Conservation (phyloP, 2,329 filamentous ascomycete species). For the Aspergillus eucalypticola region DNA sequence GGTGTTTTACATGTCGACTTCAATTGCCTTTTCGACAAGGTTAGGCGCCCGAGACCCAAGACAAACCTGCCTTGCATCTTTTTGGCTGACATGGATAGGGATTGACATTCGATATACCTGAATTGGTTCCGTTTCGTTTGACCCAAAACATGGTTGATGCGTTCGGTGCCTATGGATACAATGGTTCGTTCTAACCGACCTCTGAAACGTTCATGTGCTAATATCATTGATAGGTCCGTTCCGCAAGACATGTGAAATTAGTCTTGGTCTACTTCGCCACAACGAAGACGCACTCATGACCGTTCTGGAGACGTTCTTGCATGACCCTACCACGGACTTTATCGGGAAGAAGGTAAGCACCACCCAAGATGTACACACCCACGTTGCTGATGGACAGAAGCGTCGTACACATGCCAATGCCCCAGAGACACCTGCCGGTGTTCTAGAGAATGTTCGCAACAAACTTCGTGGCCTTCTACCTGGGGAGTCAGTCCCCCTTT, state of each 20-base stretch:
- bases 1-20: conserved; percentile 98
- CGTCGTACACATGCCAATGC: conserved; percentile 55
- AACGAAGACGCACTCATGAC: conserved; percentile 97
- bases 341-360: conserved; percentile 67
- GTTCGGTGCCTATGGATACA: conserved; percentile 92
- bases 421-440: conserved; percentile 71
- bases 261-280: conserved; percentile 77
- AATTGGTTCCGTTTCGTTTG: conserved; percentile 90
- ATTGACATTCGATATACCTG: conserved; percentile 89
- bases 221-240: conserved; percentile 64
- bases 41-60: conserved; percentile 15
- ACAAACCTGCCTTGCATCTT: background rate
- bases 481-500: conserved; percentile 86
- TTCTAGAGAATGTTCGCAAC: conserved; percentile 82
- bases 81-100: conserved; percentile 49
- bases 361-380: background rate
- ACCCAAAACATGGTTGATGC: conserved; percentile 99
- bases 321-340: conserved; percentile 94
- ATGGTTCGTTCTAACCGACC: conserved; percentile 51
- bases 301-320: conserved; percentile 92
- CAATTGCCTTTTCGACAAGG: conserved; percentile 98
- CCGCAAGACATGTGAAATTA: conserved; percentile 85
- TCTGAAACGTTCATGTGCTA: background rate
- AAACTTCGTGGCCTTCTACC: conserved; percentile 84
- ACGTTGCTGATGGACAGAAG: conserved; percentile 27